These are phyloP conservation scores for Eucalyptus pauciflora DNA, from an alignment of 345 rosid genomes.

Conservation along the genomic window DNA sequence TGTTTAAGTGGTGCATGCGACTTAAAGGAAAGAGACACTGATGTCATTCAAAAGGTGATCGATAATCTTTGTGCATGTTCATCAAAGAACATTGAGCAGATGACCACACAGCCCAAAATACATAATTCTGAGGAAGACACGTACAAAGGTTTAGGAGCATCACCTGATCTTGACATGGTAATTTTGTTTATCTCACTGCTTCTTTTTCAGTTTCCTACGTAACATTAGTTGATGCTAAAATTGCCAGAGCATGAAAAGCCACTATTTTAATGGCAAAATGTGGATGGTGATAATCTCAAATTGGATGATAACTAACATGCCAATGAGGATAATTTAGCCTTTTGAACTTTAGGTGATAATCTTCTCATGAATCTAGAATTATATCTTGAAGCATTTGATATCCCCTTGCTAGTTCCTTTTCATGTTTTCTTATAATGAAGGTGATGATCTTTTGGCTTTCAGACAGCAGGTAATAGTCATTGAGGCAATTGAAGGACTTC, in stretches of 20 bases:
- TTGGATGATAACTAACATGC: not conserved
- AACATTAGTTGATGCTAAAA: not conserved
- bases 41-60: constrained; percentile 43
- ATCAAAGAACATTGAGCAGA: constrained; percentile 8
- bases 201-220: not conserved
- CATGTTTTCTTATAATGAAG: not conserved
- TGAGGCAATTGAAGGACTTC: not conserved
- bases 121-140: not conserved
- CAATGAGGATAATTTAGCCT: not conserved
- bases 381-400: not conserved
- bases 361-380: not conserved
- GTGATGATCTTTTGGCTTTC: not conserved
- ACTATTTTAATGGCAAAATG: not conserved
- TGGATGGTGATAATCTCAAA: not conserved
- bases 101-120: constrained; percentile 9
- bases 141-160: not conserved
- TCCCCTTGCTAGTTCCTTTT: not conserved
- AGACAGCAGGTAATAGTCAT: not conserved
- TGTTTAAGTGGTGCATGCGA: constrained; percentile 37
- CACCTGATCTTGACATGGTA: not conserved
- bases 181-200: not conserved
- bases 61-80: constrained; percentile 43
- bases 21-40: constrained; percentile 41
- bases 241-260: not conserved
- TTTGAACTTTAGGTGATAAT: not conserved